These are phyloP conservation scores for Pseudocercospora macadamiae DNA, from an alignment of 2,329 filamentous ascomycete genomes.

Conservation along the genomic window DNA sequence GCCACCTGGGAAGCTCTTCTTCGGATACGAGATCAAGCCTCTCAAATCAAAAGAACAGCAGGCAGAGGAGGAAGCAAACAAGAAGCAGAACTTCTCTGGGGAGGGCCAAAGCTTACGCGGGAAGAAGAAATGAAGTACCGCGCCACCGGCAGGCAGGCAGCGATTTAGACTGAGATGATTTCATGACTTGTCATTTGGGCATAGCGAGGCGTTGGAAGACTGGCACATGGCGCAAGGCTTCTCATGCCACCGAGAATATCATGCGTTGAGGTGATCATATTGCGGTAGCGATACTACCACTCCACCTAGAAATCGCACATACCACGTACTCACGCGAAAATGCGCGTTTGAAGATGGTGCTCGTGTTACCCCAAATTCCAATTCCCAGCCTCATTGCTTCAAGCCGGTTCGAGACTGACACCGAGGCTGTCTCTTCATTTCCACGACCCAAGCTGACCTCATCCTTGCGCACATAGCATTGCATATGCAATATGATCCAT, in stretches of 20 bases:
- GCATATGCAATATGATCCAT: background rate
- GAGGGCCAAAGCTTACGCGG: slow-evolving; percentile 82
- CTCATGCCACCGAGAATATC: too few relatives aligned
- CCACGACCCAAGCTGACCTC: slow-evolving; percentile 1
- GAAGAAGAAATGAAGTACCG: slow-evolving; percentile 58
- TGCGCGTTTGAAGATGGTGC: background rate
- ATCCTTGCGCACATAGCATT: slow-evolving; percentile 1
- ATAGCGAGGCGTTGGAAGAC: slow-evolving; percentile 7
- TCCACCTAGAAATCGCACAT: background rate
- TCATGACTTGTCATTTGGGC: slow-evolving; percentile 4
- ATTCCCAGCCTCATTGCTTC: background rate
- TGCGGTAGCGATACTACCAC: background rate
- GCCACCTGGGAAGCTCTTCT: slow-evolving; percentile 89
- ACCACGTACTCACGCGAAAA: background rate
- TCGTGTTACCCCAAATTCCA: too few relatives aligned
- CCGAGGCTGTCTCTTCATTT: background rate
- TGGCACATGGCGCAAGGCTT: too few relatives aligned
- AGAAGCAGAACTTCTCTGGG: slow-evolving; percentile 66
- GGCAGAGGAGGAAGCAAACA: slow-evolving; percentile 63
- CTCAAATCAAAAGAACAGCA: slow-evolving; percentile 75
- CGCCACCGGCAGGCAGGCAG: background rate
- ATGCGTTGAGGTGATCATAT: background rate
- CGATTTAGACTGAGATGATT: slow-evolving; percentile 6
- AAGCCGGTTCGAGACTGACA: background rate
- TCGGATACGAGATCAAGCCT: slow-evolving; percentile 91